A percentile compares a stretch with the other conserved stretches of the same genome.
These are phyloP conservation scores for Peronosclerospora sorghi DNA, from an alignment of 352 stramenopile species.

Conservation along the genomic window DNA sequence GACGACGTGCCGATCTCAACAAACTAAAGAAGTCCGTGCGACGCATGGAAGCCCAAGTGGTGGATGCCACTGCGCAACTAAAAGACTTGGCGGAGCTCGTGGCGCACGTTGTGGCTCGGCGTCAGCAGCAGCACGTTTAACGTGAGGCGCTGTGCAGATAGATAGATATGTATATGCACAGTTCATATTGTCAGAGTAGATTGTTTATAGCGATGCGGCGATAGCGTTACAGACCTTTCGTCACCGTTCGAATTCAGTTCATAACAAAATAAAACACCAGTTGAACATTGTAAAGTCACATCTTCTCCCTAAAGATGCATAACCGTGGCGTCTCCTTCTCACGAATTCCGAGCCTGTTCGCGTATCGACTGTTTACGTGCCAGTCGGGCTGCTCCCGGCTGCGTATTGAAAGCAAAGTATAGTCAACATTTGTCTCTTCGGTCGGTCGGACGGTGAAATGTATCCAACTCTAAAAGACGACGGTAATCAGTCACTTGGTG, in stretches of 20 bases:
- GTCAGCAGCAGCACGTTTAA: slow-evolving; percentile 5
- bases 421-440: not conserved
- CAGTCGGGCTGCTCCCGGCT: no score
- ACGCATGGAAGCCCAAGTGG: slow-evolving; percentile 32
- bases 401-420: not conserved
- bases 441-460: not conserved
- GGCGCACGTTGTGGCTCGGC: slow-evolving; percentile 22
- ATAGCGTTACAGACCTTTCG: not conserved
- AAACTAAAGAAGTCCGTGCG: slow-evolving; percentile 27
- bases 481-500: no score
- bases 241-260: no score
- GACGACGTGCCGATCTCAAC: slow-evolving; percentile 19
- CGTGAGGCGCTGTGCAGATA: not conserved
- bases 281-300: no score
- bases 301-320: no score
- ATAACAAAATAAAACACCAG: no score
- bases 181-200: not conserved
- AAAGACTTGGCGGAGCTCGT: slow-evolving; percentile 37
- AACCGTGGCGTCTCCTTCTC: no score
- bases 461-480: no score
- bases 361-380: no score
- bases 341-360: no score
- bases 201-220: slow-evolving; percentile 19
- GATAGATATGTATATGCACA: slow-evolving; percentile 11
- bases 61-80: slow-evolving; percentile 29